Evolutionary conservation across 129 eudicot genomes (phyloP), one percentile per base, ranked within the genome.

Genomic region (Tagetes erecta): DNA sequence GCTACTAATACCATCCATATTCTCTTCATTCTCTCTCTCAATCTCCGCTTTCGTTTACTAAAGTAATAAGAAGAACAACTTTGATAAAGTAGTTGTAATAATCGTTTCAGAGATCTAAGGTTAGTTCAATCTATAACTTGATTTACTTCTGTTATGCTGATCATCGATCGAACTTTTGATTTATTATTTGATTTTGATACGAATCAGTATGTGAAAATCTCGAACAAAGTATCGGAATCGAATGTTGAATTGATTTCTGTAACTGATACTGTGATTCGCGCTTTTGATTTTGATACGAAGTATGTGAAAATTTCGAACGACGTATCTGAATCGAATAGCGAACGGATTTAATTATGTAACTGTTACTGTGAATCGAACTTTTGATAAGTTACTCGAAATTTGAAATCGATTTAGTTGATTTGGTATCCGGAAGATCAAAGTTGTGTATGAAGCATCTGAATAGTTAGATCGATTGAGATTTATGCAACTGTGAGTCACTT

Each of bases 91-190:
- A 49, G 8, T 6, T 6, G 70, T 12, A 77, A 27, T 31, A 46
- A 69, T 59, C 76, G 35, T 36, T 40, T 47, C 81, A 69, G 41
- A 77, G 81, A 77, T 77, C 81, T 77, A 49, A 77, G 81, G 81
- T 77, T 37, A 77, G 81, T 69, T 47, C 30, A 10, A 45, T 75
- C 3, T 20, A n/a, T 77, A 7, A 47, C 4, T 8, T 5, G 63
- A 34, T 57, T 67, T 35, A 5, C 31, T 31, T 53, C 40, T 33
- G 13, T 2, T 34, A 35, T 13, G 9, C 55, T 3, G 68, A 57
- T 34, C 27, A 20, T 38, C 13, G 60, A 77, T 59, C 56, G 30
- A 70, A 37, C 65, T 69, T 47, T 31, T 39, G 34, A 9, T 66
- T 20, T 20, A 20, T 20, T 20, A 20, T 20, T 20, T 20, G 27